Conservation (phyloP, 2,329 filamentous ascomycete genomes). For the Ilyonectria robusta region DNA sequence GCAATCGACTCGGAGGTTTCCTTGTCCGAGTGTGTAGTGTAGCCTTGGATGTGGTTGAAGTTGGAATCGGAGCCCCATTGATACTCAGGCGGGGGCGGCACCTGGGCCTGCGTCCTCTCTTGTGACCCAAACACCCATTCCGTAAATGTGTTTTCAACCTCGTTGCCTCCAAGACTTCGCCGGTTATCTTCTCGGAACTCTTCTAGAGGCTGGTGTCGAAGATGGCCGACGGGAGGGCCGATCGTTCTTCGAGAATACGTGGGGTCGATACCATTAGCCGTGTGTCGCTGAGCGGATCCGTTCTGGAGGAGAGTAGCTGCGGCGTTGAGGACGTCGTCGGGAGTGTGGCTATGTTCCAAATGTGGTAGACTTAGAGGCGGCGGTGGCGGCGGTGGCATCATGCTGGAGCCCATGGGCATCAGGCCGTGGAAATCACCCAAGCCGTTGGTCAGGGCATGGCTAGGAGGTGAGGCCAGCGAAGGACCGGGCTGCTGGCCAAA, state of each 20-base stretch:
- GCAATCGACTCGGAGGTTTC: slow-evolving; percentile 72
- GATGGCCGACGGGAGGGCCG: slow-evolving; percentile 57
- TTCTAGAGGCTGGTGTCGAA: slow-evolving; percentile 59
- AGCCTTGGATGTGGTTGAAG: slow-evolving; percentile 72
- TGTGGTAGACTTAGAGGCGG: slow-evolving; percentile 47
- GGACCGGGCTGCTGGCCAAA: slow-evolving; percentile 67
- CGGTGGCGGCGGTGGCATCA: slow-evolving; percentile 55
- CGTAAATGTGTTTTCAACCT: slow-evolving; percentile 56
- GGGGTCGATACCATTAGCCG: slow-evolving; percentile 45
- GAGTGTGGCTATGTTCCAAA: slow-evolving; percentile 51
- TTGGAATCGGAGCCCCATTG: slow-evolving; percentile 79
- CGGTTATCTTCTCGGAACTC: slow-evolving; percentile 59
- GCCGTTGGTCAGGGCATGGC: slow-evolving; percentile 39
- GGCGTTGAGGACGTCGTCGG: slow-evolving; percentile 69
- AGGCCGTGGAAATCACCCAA: slow-evolving; percentile 40
- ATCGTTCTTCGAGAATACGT: slow-evolving; percentile 45
- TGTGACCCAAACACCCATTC: slow-evolving; percentile 59
- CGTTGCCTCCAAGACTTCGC: slow-evolving; percentile 49
- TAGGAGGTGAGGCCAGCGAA: slow-evolving; percentile 43
- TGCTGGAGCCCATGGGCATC: slow-evolving; percentile 46
- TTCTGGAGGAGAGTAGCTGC: slow-evolving; percentile 69
- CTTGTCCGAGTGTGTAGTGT: slow-evolving; percentile 68
- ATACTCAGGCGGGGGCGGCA: slow-evolving; percentile 61
- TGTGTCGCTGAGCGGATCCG: slow-evolving; percentile 48
- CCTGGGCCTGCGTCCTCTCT: slow-evolving; percentile 48